phyloP scores from a whole-genome alignment of 2,329 filamentous ascomycete genomes.

The Trichoderma harzianum region DNA sequence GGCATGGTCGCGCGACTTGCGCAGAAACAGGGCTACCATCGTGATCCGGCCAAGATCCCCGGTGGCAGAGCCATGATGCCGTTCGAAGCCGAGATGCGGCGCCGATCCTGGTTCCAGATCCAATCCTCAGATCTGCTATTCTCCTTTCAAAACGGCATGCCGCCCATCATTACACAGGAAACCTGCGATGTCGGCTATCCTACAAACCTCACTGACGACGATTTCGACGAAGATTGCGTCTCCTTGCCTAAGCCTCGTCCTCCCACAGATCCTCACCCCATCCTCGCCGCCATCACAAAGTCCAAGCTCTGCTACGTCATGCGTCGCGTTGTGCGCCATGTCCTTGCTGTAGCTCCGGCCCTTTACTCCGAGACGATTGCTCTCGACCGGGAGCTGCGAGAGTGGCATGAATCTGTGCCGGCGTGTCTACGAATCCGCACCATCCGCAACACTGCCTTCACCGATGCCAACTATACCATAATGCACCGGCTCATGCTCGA shows the following conservation, averaged over 20 bases:
- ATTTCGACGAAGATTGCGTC: constrained; percentile 47
- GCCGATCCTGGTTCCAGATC: constrained; percentile 47
- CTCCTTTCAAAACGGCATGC: constrained; percentile 52
- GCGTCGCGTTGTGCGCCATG: constrained; percentile 41
- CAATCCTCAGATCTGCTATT: constrained; percentile 47
- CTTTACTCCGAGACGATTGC: constrained; percentile 35
- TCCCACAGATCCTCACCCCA: constrained; percentile 41
- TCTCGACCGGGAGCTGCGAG: constrained; percentile 40
- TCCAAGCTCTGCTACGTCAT: constrained; percentile 42
- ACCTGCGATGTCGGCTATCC: constrained; percentile 46
- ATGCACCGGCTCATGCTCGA: constrained; percentile 49
- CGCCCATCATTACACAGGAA: constrained; percentile 46
- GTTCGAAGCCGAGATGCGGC: constrained; percentile 51
- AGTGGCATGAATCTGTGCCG: constrained; percentile 37
- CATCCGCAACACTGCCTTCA: constrained; percentile 42
- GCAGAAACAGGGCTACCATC: constrained; percentile 51
- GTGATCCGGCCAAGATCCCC: constrained; percentile 43
- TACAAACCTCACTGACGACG: constrained; percentile 46
- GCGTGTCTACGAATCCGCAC: constrained; percentile 39
- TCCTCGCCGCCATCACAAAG: constrained; percentile 43
- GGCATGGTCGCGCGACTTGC: constrained; percentile 46
- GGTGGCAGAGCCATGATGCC: constrained; percentile 35
- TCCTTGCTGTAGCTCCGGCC: constrained; percentile 36
- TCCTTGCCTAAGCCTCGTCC: constrained; percentile 43
- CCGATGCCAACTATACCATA: constrained; percentile 43